Base-by-base conservation (phyloP, 1,284 basidiomycete species). In the Coniophora puteana region DNA sequence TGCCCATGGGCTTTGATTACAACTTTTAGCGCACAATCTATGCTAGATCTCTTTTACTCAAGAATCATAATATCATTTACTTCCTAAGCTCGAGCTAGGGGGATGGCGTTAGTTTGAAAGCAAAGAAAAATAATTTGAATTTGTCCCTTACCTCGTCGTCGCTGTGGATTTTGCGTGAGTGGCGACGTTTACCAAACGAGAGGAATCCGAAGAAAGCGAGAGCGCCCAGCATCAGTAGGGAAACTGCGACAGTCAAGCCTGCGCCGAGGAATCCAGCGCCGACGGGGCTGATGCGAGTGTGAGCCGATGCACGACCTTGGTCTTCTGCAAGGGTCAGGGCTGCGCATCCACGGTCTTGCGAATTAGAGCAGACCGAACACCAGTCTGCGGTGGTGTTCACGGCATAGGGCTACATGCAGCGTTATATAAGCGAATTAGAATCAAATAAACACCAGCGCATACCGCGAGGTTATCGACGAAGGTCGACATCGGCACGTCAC, bases 181-280 rank as follows among this genome's bases (percentile, higher is more conserved):
- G 45, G 42, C 30, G 21, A 42, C 39, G 46, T 28, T 22, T 55
- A 6, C 68, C 68, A 23, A 76, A 49, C 26, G 55, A 64, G 43
- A 81, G 31, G 13, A 72, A 38, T 0, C 80, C 77, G 30, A 76
- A 41, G 58, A 75, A 70, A 16, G 57, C 52, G 28, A 80, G 50
- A 11, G 65, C 51, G 7, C 50, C 66, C 12, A 78, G 51, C 43
- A 67, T 62, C 12, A 64, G 48, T 18, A 69, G 49, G 26, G 65
- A 55, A 10, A 78, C 67, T 7, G 63, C 71, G 21, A 77, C 51
- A 21, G 74, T 73, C 46, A 84, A 51, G 5, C 78, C 76, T 1
- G 82, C 82, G 20, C 82, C 82, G 8, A 84, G 59, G 61, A 82
- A 79, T 1, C 81, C 81, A 22, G 81, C 79, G 12, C 76, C 80